These are phyloP conservation scores for Coemansia reversa DNA, from an alignment of 192 early-diverging fungal species.

Conservation along the genomic window DNA sequence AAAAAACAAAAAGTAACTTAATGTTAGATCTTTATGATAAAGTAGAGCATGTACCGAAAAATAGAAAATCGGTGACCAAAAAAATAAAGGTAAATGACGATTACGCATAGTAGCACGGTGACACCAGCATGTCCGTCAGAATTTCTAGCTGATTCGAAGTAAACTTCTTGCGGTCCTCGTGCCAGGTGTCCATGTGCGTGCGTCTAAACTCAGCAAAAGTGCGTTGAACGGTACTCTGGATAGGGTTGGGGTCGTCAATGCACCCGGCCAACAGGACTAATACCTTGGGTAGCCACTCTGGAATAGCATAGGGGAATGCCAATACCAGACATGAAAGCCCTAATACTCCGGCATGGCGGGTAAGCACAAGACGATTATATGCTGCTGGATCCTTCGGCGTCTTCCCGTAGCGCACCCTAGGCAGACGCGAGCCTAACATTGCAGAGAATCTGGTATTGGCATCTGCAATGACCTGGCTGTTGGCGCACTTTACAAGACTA, in stretches of 20 bases:
- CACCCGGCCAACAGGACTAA: constrained; percentile 75
- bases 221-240: constrained; percentile 79
- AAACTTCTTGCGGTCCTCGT: constrained; percentile 79
- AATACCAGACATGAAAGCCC: constrained; percentile 84
- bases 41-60: not conserved
- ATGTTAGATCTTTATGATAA: not conserved
- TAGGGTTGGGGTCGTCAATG: constrained; percentile 81
- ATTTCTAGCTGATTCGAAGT: constrained; percentile 72
- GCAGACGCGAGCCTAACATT: constrained; percentile 31
- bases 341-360: constrained; percentile 85
- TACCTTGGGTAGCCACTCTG: constrained; percentile 85
- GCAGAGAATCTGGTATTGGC: constrained; percentile 40
- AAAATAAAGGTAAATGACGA: not conserved
- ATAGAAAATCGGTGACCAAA: not conserved
- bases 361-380: constrained; percentile 52
- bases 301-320: constrained; percentile 93
- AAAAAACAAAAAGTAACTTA: not conserved
- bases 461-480: constrained; percentile 34
- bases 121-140: constrained; percentile 86
- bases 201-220: constrained; percentile 91
- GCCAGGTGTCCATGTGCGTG: constrained; percentile 96
- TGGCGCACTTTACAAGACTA: constrained; percentile 47
- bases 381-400: constrained; percentile 26
- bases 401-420: constrained; percentile 28
- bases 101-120: constrained; percentile 82